A percentile compares a stretch with the other conserved stretches of the same genome.
phyloP scores from a whole-genome alignment of 1,284 basidiomycete genomes.

The Ganoderma multipileum region DNA sequence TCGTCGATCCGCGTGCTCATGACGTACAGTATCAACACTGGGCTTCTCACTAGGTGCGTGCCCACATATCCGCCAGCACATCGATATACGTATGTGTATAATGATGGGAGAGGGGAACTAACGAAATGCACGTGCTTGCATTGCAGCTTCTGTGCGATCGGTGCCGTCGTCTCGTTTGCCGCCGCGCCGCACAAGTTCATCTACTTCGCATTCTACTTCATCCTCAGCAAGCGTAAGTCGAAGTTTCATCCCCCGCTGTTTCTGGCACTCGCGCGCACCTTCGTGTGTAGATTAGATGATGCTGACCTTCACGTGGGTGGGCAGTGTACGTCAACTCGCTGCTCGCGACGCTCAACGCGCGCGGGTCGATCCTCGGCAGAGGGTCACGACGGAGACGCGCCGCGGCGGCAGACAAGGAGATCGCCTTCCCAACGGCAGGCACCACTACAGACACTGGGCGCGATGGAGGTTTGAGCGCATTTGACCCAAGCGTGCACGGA shows the following conservation, averaged over 20 bases:
- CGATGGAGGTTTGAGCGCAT: not conserved
- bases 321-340: conserved; percentile 29
- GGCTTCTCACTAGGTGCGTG: conserved; percentile 31
- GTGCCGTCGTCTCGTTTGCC: conserved; percentile 23
- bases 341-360: conserved; percentile 27
- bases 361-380: conserved; percentile 15
- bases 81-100: too few species aligned
- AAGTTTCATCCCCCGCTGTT: not conserved
- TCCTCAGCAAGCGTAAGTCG: conserved; percentile 33
- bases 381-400: not conserved
- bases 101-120: too few species aligned
- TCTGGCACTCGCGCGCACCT: not conserved
- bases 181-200: conserved; percentile 28
- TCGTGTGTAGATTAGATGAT: too few species aligned
- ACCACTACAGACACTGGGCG: not conserved
- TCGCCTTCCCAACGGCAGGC: not conserved
- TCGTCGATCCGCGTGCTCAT: conserved; percentile 26
- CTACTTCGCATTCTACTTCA: conserved; percentile 36
- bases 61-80: too few species aligned
- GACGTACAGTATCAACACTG: conserved; percentile 34
- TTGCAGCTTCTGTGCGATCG: conserved; percentile 29
- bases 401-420: not conserved
- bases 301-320: not conserved
- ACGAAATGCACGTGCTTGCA: too few species aligned
- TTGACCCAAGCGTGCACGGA: not conserved